Evolutionary conservation across 1,284 basidiomycete genomes (phyloP).

Genomic region (Somion occarium): DNA sequence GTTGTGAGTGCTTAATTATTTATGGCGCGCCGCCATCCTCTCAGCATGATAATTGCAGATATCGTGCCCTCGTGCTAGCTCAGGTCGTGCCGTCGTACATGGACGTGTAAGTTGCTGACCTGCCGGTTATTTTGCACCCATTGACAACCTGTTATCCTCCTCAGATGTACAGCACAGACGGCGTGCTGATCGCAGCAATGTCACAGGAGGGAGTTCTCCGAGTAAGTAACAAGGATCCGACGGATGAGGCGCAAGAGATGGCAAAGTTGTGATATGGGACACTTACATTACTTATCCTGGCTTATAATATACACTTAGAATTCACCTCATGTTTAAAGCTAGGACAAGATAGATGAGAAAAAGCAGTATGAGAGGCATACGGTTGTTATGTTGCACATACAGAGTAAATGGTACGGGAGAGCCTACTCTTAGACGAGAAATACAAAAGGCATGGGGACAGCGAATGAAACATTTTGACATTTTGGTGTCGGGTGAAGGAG

Average conservation of each 20-base stretch:
- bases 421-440: conserved; percentile 10
- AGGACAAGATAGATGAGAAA: not conserved
- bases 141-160: no score
- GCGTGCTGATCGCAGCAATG: conserved; percentile 71
- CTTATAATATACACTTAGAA: conserved; percentile 17
- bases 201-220: conserved; percentile 82
- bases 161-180: conserved; percentile 73
- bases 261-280: conserved; percentile 35
- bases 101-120: conserved; percentile 52
- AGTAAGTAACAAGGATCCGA: conserved; percentile 41
- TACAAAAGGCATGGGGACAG: conserved; percentile 6
- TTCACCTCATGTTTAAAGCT: not conserved
- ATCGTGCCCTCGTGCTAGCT: conserved; percentile 60
- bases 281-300: not conserved
- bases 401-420: conserved; percentile 7
- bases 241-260: conserved; percentile 18
- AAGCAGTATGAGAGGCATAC: not conserved
- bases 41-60: conserved; percentile 37
- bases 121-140: not conserved
- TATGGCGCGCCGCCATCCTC: not conserved
- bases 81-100: conserved; percentile 71
- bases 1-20: conserved; percentile 43
- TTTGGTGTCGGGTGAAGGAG: conserved; percentile 1
- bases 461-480: conserved; percentile 1
- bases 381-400: not conserved